Conservation (phyloP, 169 alveolate genomes). For the Plasmodium yoelii region DNA sequence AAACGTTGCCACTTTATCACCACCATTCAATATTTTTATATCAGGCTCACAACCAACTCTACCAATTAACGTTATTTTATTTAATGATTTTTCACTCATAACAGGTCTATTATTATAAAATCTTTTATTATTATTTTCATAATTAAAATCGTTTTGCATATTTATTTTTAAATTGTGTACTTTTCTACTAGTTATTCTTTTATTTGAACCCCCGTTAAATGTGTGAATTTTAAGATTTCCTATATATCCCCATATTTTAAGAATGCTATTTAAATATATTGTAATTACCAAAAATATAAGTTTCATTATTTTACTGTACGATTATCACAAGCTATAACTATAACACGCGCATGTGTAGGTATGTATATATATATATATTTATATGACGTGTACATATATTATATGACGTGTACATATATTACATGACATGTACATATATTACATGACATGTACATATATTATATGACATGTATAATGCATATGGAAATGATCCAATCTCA, state of each 20-base stretch:
- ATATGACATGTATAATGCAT: too few species aligned
- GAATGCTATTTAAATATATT: neutral
- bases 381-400: too few species aligned
- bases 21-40: slow-evolving; percentile 72
- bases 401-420: too few species aligned
- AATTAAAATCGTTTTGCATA: slow-evolving; percentile 39
- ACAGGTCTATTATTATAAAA: slow-evolving; percentile 24
- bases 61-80: slow-evolving; percentile 70
- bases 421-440: too few species aligned
- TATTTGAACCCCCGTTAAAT: neutral
- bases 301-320: neutral
- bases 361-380: too few species aligned
- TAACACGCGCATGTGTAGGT: too few species aligned
- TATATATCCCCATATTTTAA: slow-evolving; percentile 24
- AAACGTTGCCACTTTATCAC: slow-evolving; percentile 78
- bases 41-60: slow-evolving; percentile 80
- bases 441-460: too few species aligned
- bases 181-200: slow-evolving; percentile 11
- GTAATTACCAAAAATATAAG: neutral
- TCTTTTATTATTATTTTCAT: slow-evolving; percentile 26
- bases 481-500: too few species aligned
- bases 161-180: slow-evolving; percentile 8
- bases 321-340: too few species aligned
- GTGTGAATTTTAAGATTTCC: slow-evolving; percentile 15
- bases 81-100: slow-evolving; percentile 62